A percentile compares a stretch with the other conserved stretches of the same genome.
Evolutionary conservation across 768 basidiomycete genomes (phyloP).

Genomic region (Tricholomella constricta): DNA sequence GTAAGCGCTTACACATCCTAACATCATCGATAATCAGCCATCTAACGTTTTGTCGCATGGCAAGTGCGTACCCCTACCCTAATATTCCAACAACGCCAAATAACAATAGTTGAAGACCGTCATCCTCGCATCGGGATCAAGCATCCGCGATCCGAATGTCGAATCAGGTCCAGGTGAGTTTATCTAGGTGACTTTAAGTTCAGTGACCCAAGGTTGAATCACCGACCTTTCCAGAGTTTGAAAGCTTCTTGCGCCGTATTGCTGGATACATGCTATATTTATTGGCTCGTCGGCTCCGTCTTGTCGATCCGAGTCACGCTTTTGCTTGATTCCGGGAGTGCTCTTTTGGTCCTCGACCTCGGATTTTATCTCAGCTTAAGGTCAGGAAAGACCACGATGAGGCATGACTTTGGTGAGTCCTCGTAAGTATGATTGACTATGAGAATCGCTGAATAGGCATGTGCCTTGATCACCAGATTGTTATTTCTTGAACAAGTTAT

Average conservation of each 20-base stretch:
- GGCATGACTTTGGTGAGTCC: too few species aligned
- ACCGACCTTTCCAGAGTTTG: background rate
- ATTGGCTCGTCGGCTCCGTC: background rate
- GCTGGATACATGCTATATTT: conserved; percentile 4
- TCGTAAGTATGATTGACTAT: background rate
- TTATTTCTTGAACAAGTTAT: too few species aligned
- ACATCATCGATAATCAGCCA: too few species aligned
- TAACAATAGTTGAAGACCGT: background rate
- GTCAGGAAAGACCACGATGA: too few species aligned
- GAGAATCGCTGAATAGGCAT: background rate
- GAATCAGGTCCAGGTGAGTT: conserved; percentile 3
- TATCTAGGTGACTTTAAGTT: conserved; percentile 8
- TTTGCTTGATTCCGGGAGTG: background rate
- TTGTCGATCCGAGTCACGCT: conserved; percentile 3
- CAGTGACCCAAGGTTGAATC: conserved; percentile 7
- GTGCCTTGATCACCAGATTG: background rate
- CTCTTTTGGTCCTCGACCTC: background rate
- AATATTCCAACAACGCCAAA: background rate
- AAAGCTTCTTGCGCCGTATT: conserved; percentile 5
- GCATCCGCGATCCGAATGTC: conserved; percentile 10
- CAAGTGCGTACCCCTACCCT: too few species aligned
- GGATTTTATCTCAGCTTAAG: too few species aligned
- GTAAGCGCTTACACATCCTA: too few species aligned
- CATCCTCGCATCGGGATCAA: conserved; percentile 9
- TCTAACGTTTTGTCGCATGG: too few species aligned